Percentiles rank a stretch among this genome's conserved stretches.
Conservation (phyloP, 148 eudicot species). For the Fagopyrum esculentum region DNA sequence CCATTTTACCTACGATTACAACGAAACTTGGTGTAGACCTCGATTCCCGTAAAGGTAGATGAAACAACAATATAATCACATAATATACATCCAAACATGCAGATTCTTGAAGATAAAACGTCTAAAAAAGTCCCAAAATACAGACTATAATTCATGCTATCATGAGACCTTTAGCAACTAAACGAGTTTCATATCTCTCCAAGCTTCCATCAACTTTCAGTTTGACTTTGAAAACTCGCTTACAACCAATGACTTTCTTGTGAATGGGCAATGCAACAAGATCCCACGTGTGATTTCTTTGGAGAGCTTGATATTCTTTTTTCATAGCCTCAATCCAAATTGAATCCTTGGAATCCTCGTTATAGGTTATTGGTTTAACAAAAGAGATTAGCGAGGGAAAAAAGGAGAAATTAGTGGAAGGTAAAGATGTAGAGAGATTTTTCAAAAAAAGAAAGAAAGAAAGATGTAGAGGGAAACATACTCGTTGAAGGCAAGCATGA, state of each 20-base stretch:
- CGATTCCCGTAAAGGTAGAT: no score
- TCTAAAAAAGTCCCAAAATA: no score
- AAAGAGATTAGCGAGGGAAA: no score
- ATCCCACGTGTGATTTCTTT: not conserved
- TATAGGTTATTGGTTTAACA: not conserved
- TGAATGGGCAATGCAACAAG: not conserved
- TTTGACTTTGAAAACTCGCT: conserved; percentile 4
- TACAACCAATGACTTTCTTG: not conserved
- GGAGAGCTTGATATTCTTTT: not conserved
- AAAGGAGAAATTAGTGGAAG: not conserved
- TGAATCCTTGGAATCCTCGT: not conserved
- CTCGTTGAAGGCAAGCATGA: no score
- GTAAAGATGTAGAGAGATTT: no score
- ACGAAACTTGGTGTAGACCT: no score
- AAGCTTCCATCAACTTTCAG: conserved; percentile 3
- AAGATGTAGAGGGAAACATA: not conserved
- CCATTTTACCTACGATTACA: no score
- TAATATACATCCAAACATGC: no score
- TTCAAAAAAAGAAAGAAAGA: no score
- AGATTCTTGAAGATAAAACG: no score
- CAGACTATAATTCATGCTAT: no score
- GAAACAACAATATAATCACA: no score
- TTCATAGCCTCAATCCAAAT: not conserved
- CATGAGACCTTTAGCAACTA: conserved; percentile 3
- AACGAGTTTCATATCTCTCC: not conserved